phyloP scores from a whole-genome alignment of 78 protist genomes.

The Speleostelium caveatum region DNA sequence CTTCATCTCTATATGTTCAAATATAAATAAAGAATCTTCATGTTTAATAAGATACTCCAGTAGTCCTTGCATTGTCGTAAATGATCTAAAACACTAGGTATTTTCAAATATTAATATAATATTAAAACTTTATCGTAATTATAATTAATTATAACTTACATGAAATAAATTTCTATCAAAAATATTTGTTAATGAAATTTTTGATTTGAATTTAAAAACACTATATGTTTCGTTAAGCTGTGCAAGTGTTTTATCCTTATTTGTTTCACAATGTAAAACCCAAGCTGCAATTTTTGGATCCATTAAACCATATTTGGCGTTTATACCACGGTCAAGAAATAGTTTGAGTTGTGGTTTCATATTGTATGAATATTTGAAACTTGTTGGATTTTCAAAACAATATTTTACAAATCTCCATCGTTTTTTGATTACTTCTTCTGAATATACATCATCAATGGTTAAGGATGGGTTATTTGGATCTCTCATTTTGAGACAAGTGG shows the following conservation, averaged over 20 bases:
- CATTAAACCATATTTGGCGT: constrained; percentile 2
- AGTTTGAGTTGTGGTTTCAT: constrained; percentile 43
- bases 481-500: too few species aligned
- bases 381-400: constrained; percentile 26
- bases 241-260: constrained; percentile 42
- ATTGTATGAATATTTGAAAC: constrained; percentile 39
- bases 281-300: constrained; percentile 65
- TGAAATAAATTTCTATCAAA: neutral
- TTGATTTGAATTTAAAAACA: neutral
- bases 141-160: neutral
- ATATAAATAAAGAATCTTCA: constrained; percentile 13
- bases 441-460: neutral
- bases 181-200: too few species aligned
- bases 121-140: neutral
- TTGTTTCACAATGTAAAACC: constrained; percentile 16
- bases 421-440: neutral
- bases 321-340: constrained; percentile 2
- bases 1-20: constrained; percentile 60
- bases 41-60: neutral
- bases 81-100: constrained; percentile 24
- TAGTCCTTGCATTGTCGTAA: constrained; percentile 9
- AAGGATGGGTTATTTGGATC: too few species aligned
- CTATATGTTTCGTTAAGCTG: neutral
- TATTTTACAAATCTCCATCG: constrained; percentile 24
- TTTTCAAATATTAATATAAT: neutral